Evolutionary conservation across 163 green algal species (phyloP), one percentile per base, ranked within the genome.

Genomic region (Scenedesmus sp.): DNA sequence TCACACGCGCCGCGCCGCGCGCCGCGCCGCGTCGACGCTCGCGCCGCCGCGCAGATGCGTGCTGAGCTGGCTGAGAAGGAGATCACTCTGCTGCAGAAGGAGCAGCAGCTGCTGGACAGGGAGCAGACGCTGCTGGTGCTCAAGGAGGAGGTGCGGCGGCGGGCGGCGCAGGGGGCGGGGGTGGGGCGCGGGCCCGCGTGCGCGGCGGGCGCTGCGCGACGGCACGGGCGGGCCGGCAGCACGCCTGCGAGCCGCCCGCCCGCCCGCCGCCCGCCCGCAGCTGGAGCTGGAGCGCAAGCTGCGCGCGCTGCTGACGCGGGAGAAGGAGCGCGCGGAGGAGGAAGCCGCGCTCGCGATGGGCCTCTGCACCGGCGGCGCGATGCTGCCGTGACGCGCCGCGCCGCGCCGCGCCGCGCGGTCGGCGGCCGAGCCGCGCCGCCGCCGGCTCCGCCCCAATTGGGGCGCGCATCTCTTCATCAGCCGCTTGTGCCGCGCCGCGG

Each of bases 281-380:
- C 72, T 97, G 63, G 92, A 96, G 42, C 75, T 97, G 64, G 92
- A 97, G 83, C 81, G 89, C 22, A 95, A 96, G 85, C 77, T 97
- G 70, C 78, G 92, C 1, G 86, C 86, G 3, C 83, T 97, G 82
- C 85, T 97, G 34, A 96, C 89, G 22, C 95, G 94, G 60, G 91
- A 96, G 48, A 96, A 96, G 85, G 88, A 95, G 67, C 91, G 93
- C 48, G 92, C 92, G 15, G 91, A 96, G 82, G 92, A 97, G 82
- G 89, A 97, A 72, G 92, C 89, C n/a, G 87, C 92, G 5, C 75
- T 97, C 26, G 90, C 92, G 2, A 93, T 96, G 84, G 92, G 92
- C 3, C 77, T 96, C 9, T 96, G 92, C 42, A 86, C 76, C 2
- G 89, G 89, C 3, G 81, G 81, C 2, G 83, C 87, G 3, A 90